Conservation (phyloP, 306 rosid genomes). For the Vachellia collinsii region DNA sequence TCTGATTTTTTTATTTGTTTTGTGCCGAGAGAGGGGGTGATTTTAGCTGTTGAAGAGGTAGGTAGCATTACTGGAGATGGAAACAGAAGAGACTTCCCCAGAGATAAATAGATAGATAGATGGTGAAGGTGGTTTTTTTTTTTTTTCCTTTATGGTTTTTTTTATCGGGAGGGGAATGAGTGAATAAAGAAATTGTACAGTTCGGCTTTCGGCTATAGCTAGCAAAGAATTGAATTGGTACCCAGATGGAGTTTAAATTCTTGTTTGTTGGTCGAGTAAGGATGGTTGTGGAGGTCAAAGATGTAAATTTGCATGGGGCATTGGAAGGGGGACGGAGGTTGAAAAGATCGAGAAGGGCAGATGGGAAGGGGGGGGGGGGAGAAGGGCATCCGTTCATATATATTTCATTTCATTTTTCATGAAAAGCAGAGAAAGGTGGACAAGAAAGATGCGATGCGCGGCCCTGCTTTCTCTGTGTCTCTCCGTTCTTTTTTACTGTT, state of each 20-base stretch:
- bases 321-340: background rate
- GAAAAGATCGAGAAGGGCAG: slow-evolving; percentile 46
- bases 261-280: background rate
- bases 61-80: slow-evolving; percentile 33
- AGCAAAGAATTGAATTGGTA: slow-evolving; percentile 32
- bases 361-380: slow-evolving; percentile 23
- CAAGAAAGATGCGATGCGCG: background rate
- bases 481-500: background rate
- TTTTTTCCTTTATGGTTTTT: background rate
- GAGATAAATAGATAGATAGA: too few species aligned
- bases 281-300: slow-evolving; percentile 25
- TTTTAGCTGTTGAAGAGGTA: slow-evolving; percentile 49
- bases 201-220: slow-evolving; percentile 32
- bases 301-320: slow-evolving; percentile 1
- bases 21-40: background rate
- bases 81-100: slow-evolving; percentile 39
- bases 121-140: background rate
- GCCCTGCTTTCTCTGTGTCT: background rate
- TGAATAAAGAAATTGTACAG: slow-evolving; percentile 75
- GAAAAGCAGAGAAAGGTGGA: background rate
- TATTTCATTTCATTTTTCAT: background rate
- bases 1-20: slow-evolving; percentile 31
- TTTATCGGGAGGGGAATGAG: background rate
- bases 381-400: background rate
- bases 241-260: background rate